A percentile compares a stretch with the other conserved stretches of the same genome.
These are phyloP conservation scores for Melocanna baccifera DNA, from an alignment of 176 grass and related monocot species.

Conservation along the genomic window DNA sequence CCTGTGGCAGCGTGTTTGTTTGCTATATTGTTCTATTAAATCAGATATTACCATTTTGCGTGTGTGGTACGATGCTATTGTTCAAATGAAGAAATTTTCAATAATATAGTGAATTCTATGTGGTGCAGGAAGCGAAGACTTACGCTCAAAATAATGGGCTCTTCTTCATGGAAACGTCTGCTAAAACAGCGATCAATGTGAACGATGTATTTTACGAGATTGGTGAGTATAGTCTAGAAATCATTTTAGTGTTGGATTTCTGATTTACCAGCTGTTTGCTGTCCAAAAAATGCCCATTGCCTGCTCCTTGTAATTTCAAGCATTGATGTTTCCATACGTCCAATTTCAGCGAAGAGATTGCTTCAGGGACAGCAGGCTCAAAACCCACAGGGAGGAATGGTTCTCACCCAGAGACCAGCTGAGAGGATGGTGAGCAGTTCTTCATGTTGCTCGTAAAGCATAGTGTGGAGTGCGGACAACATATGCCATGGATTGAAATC, in stretches of 20 bases:
- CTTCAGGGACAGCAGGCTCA: conserved; percentile 52
- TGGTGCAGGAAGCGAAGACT: conserved; percentile 68
- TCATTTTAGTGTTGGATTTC: neutral
- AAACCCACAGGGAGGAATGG: conserved; percentile 67
- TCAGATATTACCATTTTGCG: neutral
- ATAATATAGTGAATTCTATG: neutral
- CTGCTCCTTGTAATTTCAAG: neutral
- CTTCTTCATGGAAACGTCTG: conserved; percentile 92
- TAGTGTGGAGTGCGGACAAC: neutral
- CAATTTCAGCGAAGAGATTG: conserved; percentile 78
- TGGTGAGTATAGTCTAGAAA: conserved; percentile 42
- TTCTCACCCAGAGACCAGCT: conserved; percentile 53
- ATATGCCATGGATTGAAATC: conserved; percentile 4
- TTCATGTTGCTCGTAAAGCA: conserved; percentile 77
- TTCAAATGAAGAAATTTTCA: neutral
- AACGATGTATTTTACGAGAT: conserved; percentile 91
- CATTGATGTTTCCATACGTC: neutral
- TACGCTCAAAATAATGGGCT: conserved; percentile 87
- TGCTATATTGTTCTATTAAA: neutral
- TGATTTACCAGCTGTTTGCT: neutral
- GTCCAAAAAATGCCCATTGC: neutral
- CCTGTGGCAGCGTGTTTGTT: neutral
- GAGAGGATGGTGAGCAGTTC: conserved; percentile 61
- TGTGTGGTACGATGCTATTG: neutral
- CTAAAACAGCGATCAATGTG: conserved; percentile 89